phyloP scores from a whole-genome alignment of 2,329 filamentous ascomycete species.

The Elsinoe australis region DNA sequence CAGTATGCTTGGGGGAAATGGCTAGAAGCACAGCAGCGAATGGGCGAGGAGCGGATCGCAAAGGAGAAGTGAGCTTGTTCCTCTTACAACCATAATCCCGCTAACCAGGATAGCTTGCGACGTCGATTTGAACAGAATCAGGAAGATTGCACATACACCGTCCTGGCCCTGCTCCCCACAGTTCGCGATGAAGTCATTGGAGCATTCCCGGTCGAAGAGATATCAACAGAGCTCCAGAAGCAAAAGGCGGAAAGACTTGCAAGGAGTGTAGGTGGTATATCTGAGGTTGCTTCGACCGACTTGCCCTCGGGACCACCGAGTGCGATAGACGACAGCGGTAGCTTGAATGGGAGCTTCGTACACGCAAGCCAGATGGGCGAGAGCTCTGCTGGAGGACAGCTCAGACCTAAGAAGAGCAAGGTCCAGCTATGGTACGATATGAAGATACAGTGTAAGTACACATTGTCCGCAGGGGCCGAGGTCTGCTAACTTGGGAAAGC shows the following conservation, averaged over 20 bases:
- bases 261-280: constrained; percentile 46
- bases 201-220: constrained; percentile 81
- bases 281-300: constrained; percentile 51
- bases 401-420: constrained; percentile 67
- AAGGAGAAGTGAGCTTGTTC: constrained; percentile 69
- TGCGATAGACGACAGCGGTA: constrained; percentile 71
- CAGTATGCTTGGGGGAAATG: constrained; percentile 91
- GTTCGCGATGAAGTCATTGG: constrained; percentile 83
- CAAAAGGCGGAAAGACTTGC: constrained; percentile 71
- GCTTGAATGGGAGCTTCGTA: constrained; percentile 73
- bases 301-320: constrained; percentile 54
- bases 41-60: constrained; percentile 90
- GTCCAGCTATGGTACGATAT: constrained; percentile 94
- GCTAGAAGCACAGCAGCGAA: constrained; percentile 86
- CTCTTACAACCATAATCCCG: constrained; percentile 14
- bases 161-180: constrained; percentile 88
- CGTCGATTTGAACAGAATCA: constrained; percentile 98
- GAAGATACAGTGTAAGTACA: constrained; percentile 79
- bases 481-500: constrained; percentile 45
- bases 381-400: constrained; percentile 36
- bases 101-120: constrained; percentile 57
- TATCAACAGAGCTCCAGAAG: constrained; percentile 88
- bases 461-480: not conserved
- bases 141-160: constrained; percentile 95
- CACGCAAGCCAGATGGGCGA: constrained; percentile 70